Evolutionary conservation across 2,329 filamentous ascomycete species (phyloP).

Genomic region (Pseudonectria foliicola): DNA sequence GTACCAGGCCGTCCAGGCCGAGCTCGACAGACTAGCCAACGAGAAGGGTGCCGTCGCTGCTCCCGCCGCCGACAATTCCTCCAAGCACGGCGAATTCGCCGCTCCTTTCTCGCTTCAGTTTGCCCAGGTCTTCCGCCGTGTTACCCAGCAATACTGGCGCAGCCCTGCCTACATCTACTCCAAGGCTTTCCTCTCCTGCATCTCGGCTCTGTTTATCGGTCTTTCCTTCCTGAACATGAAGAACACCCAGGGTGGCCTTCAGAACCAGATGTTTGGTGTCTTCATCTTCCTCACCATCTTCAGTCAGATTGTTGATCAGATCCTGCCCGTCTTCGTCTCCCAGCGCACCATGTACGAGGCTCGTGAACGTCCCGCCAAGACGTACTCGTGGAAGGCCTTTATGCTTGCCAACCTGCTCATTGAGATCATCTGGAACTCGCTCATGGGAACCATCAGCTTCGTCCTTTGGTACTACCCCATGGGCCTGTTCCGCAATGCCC

Average conservation of each 20-base stretch:
- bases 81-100: conserved; percentile 52
- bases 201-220: conserved; percentile 51
- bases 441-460: conserved; percentile 43
- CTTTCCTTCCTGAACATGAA: conserved; percentile 58
- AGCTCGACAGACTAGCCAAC: conserved; percentile 12
- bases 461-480: conserved; percentile 62
- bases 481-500: conserved; percentile 51
- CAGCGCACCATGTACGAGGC: conserved; percentile 62
- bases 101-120: conserved; percentile 44
- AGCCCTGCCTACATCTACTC: conserved; percentile 67
- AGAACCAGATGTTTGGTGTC: conserved; percentile 62
- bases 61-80: too few species aligned
- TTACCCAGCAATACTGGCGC: conserved; percentile 75
- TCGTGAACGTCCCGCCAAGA: conserved; percentile 56
- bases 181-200: conserved; percentile 53
- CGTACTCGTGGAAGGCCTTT: conserved; percentile 60
- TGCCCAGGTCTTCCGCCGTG: conserved; percentile 50
- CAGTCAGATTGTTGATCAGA: conserved; percentile 53
- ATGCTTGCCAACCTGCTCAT: conserved; percentile 38
- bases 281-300: conserved; percentile 67
- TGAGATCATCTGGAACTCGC: conserved; percentile 10
- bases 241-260: conserved; percentile 54
- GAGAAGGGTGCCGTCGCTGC: too few species aligned
- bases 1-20: conserved; percentile 18
- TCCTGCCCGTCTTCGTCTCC: conserved; percentile 63